Conservation (phyloP, 1,284 basidiomycete genomes). For the Coniferiporia sulphurascens region DNA sequence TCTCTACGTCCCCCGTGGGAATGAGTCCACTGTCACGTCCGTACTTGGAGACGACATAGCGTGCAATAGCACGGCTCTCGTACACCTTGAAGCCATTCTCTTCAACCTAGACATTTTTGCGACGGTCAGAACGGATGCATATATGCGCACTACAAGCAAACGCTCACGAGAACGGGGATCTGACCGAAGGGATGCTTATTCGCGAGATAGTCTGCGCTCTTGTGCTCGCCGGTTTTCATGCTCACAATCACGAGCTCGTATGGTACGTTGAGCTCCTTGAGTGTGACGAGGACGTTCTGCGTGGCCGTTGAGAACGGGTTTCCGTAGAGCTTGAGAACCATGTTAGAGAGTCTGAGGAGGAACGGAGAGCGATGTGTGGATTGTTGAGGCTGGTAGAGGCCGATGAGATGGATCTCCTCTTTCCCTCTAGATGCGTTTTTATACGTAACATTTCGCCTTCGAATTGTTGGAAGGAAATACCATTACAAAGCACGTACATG, state of each 20-base stretch:
- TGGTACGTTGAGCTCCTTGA: constrained; percentile 19
- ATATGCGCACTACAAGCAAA: neutral
- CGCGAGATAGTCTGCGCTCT: constrained; percentile 36
- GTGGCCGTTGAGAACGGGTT: neutral
- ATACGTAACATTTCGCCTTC: too few relatives aligned
- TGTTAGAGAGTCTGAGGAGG: too few relatives aligned
- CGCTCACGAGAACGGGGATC: constrained; percentile 53
- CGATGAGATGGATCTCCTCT: too few relatives aligned
- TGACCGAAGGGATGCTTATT: constrained; percentile 61
- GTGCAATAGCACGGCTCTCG: constrained; percentile 50
- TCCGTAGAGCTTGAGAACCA: too few relatives aligned
- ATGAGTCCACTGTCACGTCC: neutral
- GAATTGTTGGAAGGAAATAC: too few relatives aligned
- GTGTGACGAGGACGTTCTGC: constrained; percentile 14
- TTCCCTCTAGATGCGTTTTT: too few relatives aligned
- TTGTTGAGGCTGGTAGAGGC: too few relatives aligned
- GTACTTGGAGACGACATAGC: constrained; percentile 46
- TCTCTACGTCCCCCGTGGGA: too few relatives aligned
- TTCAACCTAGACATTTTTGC: neutral
- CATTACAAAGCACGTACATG: too few relatives aligned
- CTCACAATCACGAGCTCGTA: constrained; percentile 19
- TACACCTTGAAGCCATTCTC: constrained; percentile 39
- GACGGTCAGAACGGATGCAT: too few relatives aligned
- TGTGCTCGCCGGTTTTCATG: constrained; percentile 35
- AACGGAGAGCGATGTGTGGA: too few relatives aligned